Conservation (phyloP, 805 yeast genomes). For the Kodamaea lidongshanica region DNA sequence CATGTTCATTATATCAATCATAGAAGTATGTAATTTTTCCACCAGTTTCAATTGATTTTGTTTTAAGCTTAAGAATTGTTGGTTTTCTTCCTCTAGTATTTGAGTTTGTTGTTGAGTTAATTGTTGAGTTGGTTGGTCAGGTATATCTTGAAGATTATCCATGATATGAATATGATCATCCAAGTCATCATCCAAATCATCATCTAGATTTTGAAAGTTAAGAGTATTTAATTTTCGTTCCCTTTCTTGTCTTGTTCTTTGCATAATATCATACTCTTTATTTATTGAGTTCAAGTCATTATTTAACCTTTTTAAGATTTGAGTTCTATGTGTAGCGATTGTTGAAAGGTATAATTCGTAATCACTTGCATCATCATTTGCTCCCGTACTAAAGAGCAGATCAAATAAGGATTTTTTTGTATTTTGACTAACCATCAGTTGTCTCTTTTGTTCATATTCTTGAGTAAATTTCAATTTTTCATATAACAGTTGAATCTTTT, state of each 20-base stretch:
- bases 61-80: conserved; percentile 48
- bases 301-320: conserved; percentile 44
- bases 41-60: conserved; percentile 57
- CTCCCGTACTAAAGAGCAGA: conserved; percentile 11
- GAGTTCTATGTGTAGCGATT: conserved; percentile 40
- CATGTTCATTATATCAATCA: conserved; percentile 66
- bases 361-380: conserved; percentile 27
- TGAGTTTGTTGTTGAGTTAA: conserved; percentile 52
- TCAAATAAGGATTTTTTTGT: conserved; percentile 7
- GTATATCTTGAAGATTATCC: conserved; percentile 9
- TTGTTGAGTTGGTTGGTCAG: conserved; percentile 9
- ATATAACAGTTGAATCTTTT: conserved; percentile 46
- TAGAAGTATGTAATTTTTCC: conserved; percentile 52
- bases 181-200: conserved; percentile 16
- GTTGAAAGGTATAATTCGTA: conserved; percentile 30
- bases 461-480: conserved; percentile 46
- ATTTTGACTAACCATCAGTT: conserved; percentile 5
- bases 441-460: conserved; percentile 46
- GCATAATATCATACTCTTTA: conserved; percentile 42
- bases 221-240: conserved; percentile 28
- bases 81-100: conserved; percentile 53
- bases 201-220: conserved; percentile 39
- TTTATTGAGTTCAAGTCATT: conserved; percentile 39
- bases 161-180: conserved; percentile 3
- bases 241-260: conserved; percentile 42